Base-by-base conservation (phyloP, 257 asterid genomes). In the Prunella vulgaris region DNA sequence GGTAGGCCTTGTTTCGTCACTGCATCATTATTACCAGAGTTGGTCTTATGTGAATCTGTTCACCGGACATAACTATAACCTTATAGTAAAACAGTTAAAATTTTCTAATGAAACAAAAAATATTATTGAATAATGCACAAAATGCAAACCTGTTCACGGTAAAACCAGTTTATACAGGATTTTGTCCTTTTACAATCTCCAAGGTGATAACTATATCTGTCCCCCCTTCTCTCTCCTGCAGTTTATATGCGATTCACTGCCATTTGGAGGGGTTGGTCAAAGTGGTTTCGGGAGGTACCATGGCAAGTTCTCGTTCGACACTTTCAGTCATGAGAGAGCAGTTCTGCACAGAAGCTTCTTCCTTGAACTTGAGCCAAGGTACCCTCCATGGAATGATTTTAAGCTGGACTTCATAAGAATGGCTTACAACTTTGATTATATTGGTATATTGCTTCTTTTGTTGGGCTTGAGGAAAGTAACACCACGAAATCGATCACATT, bases 231-330 rank as follows among this genome's bases (percentile, higher is more conserved):
- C 40, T 38, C 4, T 9, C 9, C 52, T 77, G 76, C 84, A 92
- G 97, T 92, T 90, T 72, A 0, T 92, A 71, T 82, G 91, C 14
- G 98, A 92, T 1, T 44, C 75, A 0, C 72, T 93, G 70, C 97
- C 98, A 3, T 93, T 93, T 48, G 98, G 97, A 70, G 97, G 98
- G 17, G 88, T 93, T 3, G 98, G 98, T 32, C 77, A 77, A 64
- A 93, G 98, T 64, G 97, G 98, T 2, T 69, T 77, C 2, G 97
- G 97, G 30, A 81, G 97, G 73, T 93, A 93, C 82, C 97, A 93
- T 17, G 97, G 97, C 58, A 93, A 93, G 84, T 86, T 80, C 80
- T 86, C 96, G 15, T 93, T 93, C 51, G 96, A 93, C 53, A 79
- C 93, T 1, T 93, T 93, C 84, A 93, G 97, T 76, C 98, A 90